Conservation (phyloP, 2,329 filamentous ascomycete genomes). For the Sporothrix phasma region DNA sequence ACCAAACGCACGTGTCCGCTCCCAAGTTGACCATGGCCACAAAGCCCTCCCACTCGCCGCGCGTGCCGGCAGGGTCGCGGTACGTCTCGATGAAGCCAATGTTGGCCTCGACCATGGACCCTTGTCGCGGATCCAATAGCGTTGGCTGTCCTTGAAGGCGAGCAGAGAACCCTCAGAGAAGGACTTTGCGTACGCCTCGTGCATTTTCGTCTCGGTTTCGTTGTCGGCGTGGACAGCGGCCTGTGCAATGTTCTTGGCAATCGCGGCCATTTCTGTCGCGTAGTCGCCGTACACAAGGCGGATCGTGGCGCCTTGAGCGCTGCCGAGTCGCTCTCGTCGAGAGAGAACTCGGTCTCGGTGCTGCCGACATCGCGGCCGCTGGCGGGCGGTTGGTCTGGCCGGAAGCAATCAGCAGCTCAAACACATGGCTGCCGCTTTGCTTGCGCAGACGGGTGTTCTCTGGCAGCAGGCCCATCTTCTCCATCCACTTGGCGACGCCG, state of each 20-base stretch:
- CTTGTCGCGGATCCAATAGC: conserved; percentile 75
- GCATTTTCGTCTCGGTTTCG: conserved; percentile 63
- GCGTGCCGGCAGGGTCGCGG: conserved; percentile 68
- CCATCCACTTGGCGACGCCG: conserved; percentile 62
- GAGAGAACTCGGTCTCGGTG: conserved; percentile 49
- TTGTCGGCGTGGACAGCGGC: conserved; percentile 63
- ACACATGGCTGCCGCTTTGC: conserved; percentile 41
- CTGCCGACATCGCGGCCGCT: conserved; percentile 56
- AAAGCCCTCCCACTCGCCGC: conserved; percentile 80
- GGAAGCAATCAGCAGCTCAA: conserved; percentile 67
- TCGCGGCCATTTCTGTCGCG: conserved; percentile 57
- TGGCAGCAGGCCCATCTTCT: conserved; percentile 54
- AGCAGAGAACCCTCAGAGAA: conserved; percentile 66
- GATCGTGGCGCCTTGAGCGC: conserved; percentile 54
- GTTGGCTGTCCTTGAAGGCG: conserved; percentile 70
- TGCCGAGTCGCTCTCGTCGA: conserved; percentile 51
- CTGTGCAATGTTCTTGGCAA: conserved; percentile 56
- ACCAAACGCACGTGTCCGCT: conserved; percentile 79
- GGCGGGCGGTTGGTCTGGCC: conserved; percentile 48
- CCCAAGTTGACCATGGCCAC: conserved; percentile 77
- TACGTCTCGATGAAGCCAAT: conserved; percentile 83
- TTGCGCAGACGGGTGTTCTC: conserved; percentile 73
- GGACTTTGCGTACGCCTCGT: conserved; percentile 62
- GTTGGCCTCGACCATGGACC: conserved; percentile 68
- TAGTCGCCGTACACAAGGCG: conserved; percentile 68